These are phyloP conservation scores for Colletotrichum echinochloae DNA, from an alignment of 2,329 filamentous ascomycete species.

Conservation along the genomic window DNA sequence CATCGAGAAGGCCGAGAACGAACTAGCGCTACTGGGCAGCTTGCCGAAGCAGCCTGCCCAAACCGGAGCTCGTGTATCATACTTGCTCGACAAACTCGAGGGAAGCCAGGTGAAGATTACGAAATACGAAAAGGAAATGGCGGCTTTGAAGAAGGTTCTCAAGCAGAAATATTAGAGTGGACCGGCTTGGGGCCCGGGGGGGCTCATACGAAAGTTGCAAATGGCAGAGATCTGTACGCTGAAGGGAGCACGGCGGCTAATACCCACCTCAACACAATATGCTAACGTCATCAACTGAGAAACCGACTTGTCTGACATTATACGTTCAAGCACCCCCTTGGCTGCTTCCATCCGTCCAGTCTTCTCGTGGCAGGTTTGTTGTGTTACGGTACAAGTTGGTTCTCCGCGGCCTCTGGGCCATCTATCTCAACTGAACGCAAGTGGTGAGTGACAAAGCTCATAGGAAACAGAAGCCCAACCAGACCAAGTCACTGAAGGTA, in stretches of 20 bases:
- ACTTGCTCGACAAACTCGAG: conserved; percentile 79
- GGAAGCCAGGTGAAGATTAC: conserved; percentile 81
- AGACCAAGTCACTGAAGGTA: not conserved
- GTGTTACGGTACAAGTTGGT: not conserved
- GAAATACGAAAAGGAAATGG: conserved; percentile 79
- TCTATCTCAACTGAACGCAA: too few relatives aligned
- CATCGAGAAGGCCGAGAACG: conserved; percentile 83
- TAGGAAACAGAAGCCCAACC: not conserved
- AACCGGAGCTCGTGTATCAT: conserved; percentile 74
- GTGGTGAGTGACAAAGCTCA: too few relatives aligned
- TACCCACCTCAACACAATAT: conserved; percentile 12
- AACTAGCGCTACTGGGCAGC: conserved; percentile 77
- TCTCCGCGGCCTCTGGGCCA: not conserved
- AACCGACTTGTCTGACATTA: not conserved
- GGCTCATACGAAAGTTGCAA: not conserved
- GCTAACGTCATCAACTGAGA: not conserved
- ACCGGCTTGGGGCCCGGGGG: not conserved
- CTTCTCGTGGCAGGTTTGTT: too few relatives aligned
- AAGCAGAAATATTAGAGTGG: conserved; percentile 46
- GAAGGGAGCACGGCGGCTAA: not conserved
- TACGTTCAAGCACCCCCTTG: not conserved
- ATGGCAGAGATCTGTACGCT: not conserved
- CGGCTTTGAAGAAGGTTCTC: conserved; percentile 77
- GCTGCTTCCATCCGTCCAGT: not conserved
- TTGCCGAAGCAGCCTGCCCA: conserved; percentile 79